Conservation (phyloP, 257 asterid genomes). For the Primulina eburnea region DNA sequence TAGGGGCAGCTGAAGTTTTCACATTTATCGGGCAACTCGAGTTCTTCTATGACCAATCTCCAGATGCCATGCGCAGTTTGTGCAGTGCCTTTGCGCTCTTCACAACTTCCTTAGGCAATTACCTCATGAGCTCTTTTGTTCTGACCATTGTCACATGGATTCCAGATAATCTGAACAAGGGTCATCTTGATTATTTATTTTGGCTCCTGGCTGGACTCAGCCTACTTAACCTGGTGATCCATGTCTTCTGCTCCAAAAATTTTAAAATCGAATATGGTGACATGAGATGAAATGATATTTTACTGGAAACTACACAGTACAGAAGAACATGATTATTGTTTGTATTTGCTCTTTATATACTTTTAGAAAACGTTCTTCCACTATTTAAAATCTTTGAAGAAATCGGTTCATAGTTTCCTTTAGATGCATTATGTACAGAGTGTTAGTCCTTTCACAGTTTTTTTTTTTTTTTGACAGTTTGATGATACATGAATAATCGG, state of each 20-base stretch:
- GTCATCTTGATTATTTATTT: too few species aligned
- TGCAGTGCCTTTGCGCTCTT: constrained; percentile 75
- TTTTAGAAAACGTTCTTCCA: neutral
- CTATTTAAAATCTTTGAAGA: too few species aligned
- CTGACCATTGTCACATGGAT: constrained; percentile 85
- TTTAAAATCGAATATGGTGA: constrained; percentile 68
- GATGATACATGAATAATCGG: too few species aligned
- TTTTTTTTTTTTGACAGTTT: too few species aligned
- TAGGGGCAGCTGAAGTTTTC: constrained; percentile 84
- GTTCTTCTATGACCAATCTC: constrained; percentile 90
- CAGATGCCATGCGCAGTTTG: constrained; percentile 95
- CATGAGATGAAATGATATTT: constrained; percentile 25
- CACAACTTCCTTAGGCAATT: constrained; percentile 66
- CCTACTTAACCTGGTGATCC: constrained; percentile 58
- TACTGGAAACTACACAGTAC: neutral
- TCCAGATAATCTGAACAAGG: constrained; percentile 75
- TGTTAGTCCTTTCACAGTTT: too few species aligned
- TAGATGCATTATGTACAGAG: neutral
- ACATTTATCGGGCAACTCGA: constrained; percentile 79
- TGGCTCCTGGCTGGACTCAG: constrained; percentile 86
- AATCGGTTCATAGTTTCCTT: neutral
- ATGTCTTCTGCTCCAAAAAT: constrained; percentile 58
- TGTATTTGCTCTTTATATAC: too few species aligned
- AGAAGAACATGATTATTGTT: neutral
- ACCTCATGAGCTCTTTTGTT: constrained; percentile 72